phyloP scores from a whole-genome alignment of 2,329 filamentous ascomycete genomes.

The Fusarium foetens region DNA sequence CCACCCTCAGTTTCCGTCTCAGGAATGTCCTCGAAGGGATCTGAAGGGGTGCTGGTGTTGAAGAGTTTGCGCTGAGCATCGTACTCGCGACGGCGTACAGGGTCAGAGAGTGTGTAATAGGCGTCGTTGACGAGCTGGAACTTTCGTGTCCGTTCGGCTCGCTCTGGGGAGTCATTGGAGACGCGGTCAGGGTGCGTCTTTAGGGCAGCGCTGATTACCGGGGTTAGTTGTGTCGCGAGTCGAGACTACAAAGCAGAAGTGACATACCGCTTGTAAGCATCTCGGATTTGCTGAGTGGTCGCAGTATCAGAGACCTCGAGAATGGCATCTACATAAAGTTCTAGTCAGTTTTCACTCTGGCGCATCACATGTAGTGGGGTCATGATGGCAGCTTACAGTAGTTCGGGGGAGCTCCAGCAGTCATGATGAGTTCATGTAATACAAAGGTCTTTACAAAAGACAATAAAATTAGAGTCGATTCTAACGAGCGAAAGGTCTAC shows the following conservation, averaged over 20 bases:
- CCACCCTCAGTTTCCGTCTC: slow-evolving; percentile 50
- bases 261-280: slow-evolving; percentile 88
- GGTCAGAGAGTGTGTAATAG: slow-evolving; percentile 90
- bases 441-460: not conserved
- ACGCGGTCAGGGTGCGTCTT: slow-evolving; percentile 96
- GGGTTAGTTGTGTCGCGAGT: slow-evolving; percentile 23
- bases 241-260: not conserved
- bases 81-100: slow-evolving; percentile 81
- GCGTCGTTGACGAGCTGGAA: slow-evolving; percentile 95
- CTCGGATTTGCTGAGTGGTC: slow-evolving; percentile 83
- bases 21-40: slow-evolving; percentile 58
- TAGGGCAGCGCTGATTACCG: slow-evolving; percentile 75
- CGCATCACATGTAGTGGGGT: slow-evolving; percentile 22
- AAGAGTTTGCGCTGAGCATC: slow-evolving; percentile 69
- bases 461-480: slow-evolving; percentile 3
- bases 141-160: slow-evolving; percentile 80
- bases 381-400: slow-evolving; percentile 61
- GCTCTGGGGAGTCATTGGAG: slow-evolving; percentile 83
- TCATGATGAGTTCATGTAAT: slow-evolving; percentile 44
- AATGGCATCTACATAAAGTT: slow-evolving; percentile 68
- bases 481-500: slow-evolving; percentile 13
- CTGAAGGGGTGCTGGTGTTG: slow-evolving; percentile 44
- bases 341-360: slow-evolving; percentile 23
- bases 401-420: slow-evolving; percentile 60
- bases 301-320: slow-evolving; percentile 80